phyloP scores from a whole-genome alignment of 768 basidiomycete species.

The Trametes punicea region DNA sequence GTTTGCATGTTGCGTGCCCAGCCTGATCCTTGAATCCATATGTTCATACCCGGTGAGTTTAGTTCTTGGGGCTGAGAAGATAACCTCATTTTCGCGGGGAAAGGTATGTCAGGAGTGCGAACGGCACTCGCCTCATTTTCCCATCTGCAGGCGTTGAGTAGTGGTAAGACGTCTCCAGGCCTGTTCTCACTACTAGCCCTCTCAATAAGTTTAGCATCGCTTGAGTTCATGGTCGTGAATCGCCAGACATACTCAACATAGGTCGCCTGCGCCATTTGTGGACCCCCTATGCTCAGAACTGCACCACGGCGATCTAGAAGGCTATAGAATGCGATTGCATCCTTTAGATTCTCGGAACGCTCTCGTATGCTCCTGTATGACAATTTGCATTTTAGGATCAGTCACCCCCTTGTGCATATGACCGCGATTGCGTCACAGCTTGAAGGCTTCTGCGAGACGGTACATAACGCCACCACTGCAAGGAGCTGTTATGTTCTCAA shows the following conservation, averaged over 20 bases:
- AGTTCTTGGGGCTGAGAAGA: not conserved
- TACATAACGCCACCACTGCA: not conserved
- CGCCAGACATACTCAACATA: too few relatives aligned
- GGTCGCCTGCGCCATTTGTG: too few relatives aligned
- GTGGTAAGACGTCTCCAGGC: too few relatives aligned
- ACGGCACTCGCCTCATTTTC: too few relatives aligned
- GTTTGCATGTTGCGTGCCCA: constrained; percentile 1
- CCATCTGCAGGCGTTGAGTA: too few relatives aligned
- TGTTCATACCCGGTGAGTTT: not conserved
- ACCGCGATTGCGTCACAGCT: not conserved
- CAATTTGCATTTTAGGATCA: not conserved
- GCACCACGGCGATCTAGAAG: too few relatives aligned
- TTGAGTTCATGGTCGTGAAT: too few relatives aligned
- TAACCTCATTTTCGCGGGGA: too few relatives aligned
- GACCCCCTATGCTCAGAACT: too few relatives aligned
- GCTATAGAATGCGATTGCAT: not conserved
- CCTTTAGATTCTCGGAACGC: not conserved
- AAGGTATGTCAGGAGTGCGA: too few relatives aligned
- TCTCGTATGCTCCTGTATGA: not conserved
- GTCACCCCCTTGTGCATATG: not conserved
- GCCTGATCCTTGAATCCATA: not conserved
- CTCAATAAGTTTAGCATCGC: too few relatives aligned
- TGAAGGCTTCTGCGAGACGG: not conserved
- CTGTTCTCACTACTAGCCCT: too few relatives aligned
- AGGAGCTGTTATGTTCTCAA: not conserved